These are phyloP conservation scores for Coniochaeta sp. DNA, from an alignment of 2,329 filamentous ascomycete genomes.

Conservation along the genomic window DNA sequence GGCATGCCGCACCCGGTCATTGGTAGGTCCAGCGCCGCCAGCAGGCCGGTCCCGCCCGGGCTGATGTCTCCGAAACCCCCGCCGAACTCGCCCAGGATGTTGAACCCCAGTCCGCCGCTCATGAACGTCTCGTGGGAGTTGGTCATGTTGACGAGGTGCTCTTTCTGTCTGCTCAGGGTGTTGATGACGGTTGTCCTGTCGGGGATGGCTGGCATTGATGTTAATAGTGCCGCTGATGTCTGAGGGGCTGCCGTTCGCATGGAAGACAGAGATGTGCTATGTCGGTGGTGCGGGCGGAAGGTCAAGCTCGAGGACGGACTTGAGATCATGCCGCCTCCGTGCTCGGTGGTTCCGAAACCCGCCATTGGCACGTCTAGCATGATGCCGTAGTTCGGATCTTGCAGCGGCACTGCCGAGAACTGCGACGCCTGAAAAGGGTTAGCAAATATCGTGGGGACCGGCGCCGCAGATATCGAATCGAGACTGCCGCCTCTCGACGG, in stretches of 20 bases:
- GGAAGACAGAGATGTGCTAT: conserved; percentile 29
- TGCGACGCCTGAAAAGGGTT: conserved; percentile 19
- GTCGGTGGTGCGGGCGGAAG: conserved; percentile 21
- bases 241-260: conserved; percentile 33
- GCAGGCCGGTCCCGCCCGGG: conserved; percentile 17
- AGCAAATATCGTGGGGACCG: conserved; percentile 18
- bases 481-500: conserved; percentile 13
- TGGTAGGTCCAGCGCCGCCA: conserved; percentile 26
- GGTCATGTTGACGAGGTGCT: conserved; percentile 22
- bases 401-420: conserved; percentile 20
- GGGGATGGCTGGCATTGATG: conserved; percentile 32
- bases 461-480: conserved; percentile 18
- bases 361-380: conserved; percentile 27
- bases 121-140: conserved; percentile 1
- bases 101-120: conserved; percentile 5
- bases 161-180: conserved; percentile 33
- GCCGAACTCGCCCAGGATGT: conserved; percentile 10
- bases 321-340: conserved; percentile 4
- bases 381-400: conserved; percentile 24
- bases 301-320: not conserved
- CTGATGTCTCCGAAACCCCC: conserved; percentile 8
- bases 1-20: conserved; percentile 13
- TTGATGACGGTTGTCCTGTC: conserved; percentile 27
- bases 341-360: conserved; percentile 25
- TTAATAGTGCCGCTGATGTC: conserved; percentile 40